These are phyloP conservation scores for Fusarium citri DNA, from an alignment of 2,329 filamentous ascomycete genomes.

Conservation along the genomic window DNA sequence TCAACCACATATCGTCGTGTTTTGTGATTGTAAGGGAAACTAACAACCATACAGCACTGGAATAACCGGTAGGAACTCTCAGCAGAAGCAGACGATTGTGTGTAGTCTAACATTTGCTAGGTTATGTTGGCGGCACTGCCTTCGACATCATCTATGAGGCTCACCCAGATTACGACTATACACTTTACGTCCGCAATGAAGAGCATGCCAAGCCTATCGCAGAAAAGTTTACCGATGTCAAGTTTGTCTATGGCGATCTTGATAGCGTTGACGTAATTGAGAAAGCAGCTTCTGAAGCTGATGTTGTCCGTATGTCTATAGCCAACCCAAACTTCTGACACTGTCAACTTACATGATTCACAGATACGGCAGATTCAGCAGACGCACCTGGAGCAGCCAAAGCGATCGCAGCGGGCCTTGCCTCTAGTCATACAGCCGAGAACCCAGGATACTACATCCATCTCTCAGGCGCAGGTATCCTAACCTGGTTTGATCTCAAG, in stretches of 20 bases:
- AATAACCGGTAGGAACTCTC: conserved; percentile 53
- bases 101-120: conserved; percentile 41
- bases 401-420: conserved; percentile 61
- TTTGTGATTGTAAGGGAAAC: neutral
- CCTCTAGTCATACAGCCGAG: conserved; percentile 55
- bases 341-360: neutral
- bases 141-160: conserved; percentile 57
- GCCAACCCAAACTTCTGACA: too few relatives aligned
- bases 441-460: conserved; percentile 64
- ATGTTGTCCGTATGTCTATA: conserved; percentile 61
- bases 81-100: fast-evolving
- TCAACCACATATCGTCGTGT: neutral
- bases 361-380: conserved; percentile 62
- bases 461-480: conserved; percentile 61
- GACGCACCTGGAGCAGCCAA: conserved; percentile 56
- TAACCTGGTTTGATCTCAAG: conserved; percentile 59
- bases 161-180: conserved; percentile 61
- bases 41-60: conserved; percentile 52
- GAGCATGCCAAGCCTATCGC: conserved; percentile 57
- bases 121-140: conserved; percentile 65
- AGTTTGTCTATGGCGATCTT: conserved; percentile 62
- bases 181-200: conserved; percentile 60
- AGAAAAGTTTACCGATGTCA: conserved; percentile 59
- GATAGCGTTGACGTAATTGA: conserved; percentile 60
- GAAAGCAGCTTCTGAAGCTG: conserved; percentile 62